Conservation (phyloP, 345 rosid species). For the Arabidopsis suecica region DNA sequence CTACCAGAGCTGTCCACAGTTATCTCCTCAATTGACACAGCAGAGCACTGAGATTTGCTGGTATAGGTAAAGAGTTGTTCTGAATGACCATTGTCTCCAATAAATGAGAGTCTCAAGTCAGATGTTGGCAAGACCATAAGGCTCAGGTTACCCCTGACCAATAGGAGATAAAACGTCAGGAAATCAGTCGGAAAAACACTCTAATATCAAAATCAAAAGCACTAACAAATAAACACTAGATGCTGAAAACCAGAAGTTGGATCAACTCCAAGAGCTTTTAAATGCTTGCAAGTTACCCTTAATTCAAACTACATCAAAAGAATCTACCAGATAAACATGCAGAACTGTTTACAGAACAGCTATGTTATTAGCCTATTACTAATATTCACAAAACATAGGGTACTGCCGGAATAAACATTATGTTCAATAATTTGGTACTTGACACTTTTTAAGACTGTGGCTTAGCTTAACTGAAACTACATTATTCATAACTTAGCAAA, state of each 20-base stretch:
- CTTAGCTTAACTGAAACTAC: background rate
- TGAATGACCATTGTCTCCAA: conserved; percentile 80
- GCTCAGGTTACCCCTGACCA: conserved; percentile 84
- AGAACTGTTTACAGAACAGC: background rate
- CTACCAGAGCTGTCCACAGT: conserved; percentile 79
- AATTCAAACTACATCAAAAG: background rate
- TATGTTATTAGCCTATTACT: background rate
- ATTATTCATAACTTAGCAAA: background rate
- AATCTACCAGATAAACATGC: background rate
- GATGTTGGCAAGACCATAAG: conserved; percentile 84
- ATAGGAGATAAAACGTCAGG: background rate
- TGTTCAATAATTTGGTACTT: conserved; percentile 6
- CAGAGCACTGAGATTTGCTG: conserved; percentile 54
- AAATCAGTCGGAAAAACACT: conserved; percentile 11
- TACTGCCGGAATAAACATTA: background rate
- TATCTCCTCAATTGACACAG: conserved; percentile 66
- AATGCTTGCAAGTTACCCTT: background rate
- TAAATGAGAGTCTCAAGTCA: conserved; percentile 75
- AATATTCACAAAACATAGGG: background rate
- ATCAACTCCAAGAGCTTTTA: conserved; percentile 13
- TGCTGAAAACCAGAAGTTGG: conserved; percentile 24
- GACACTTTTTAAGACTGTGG: background rate
- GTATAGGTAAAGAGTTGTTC: conserved; percentile 73
- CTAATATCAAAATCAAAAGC: conserved; percentile 5
- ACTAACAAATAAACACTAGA: conserved; percentile 14